These are phyloP conservation scores for Phytophthora sp. DNA, from an alignment of 352 stramenopile genomes.

Conservation along the genomic window DNA sequence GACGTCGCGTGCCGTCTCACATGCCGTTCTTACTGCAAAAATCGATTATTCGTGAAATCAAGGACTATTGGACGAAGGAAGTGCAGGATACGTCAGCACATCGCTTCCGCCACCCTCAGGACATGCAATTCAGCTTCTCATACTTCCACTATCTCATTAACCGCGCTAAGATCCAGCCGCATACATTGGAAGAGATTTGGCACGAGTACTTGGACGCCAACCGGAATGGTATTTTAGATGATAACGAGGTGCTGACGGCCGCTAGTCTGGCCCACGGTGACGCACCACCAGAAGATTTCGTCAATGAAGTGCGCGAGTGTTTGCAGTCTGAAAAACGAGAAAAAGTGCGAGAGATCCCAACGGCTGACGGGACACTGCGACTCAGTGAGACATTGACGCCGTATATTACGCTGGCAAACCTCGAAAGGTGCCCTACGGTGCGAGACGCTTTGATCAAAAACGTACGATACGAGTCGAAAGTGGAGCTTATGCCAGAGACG, in stretches of 20 bases:
- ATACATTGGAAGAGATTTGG: slow-evolving; percentile 86
- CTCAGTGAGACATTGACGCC: slow-evolving; percentile 79
- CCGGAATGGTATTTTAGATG: slow-evolving; percentile 87
- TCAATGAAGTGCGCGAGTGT: slow-evolving; percentile 72
- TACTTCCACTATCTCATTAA: slow-evolving; percentile 96
- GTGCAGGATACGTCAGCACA: slow-evolving; percentile 83
- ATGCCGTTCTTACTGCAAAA: slow-evolving; percentile 95
- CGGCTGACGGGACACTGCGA: slow-evolving; percentile 59
- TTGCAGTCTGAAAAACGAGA: slow-evolving; percentile 74
- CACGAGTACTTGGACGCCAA: slow-evolving; percentile 91
- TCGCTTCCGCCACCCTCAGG: slow-evolving; percentile 90
- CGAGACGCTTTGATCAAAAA: slow-evolving; percentile 63
- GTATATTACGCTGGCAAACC: slow-evolving; percentile 69
- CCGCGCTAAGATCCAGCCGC: slow-evolving; percentile 75
- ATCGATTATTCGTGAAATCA: slow-evolving; percentile 89
- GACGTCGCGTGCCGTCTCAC: slow-evolving; percentile 92
- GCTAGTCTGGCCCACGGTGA: slow-evolving; percentile 83
- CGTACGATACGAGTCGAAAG: slow-evolving; percentile 64
- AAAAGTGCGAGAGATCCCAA: slow-evolving; percentile 71
- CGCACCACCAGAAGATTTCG: slow-evolving; percentile 69
- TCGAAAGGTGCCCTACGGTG: slow-evolving; percentile 59
- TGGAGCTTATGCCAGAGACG: slow-evolving; percentile 76
- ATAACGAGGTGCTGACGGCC: slow-evolving; percentile 92
- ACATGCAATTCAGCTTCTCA: slow-evolving; percentile 96
- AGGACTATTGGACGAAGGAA: slow-evolving; percentile 76